Evolutionary conservation across 2,329 filamentous ascomycete species (phyloP).

Genomic region (Claviceps purpurea): DNA sequence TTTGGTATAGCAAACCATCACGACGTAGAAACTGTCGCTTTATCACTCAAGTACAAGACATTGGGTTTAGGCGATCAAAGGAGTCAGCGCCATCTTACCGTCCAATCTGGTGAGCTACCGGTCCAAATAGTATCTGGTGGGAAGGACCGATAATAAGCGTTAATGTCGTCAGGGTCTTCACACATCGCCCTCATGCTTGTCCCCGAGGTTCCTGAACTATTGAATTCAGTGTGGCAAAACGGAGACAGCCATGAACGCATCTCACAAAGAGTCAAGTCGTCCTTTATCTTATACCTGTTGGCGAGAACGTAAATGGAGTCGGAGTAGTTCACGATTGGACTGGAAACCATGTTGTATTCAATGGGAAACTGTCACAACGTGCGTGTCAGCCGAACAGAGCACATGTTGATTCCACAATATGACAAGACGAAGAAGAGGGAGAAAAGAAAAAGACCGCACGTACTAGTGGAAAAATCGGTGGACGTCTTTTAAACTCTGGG

Average conservation of each 20-base stretch:
- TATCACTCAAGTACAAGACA: too few species aligned
- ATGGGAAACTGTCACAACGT: slow-evolving; percentile 32
- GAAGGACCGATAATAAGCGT: slow-evolving; percentile 40
- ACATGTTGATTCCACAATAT: neutral
- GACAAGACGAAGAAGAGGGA: neutral
- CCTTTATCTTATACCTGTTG: slow-evolving; percentile 24
- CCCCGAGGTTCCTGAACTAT: slow-evolving; percentile 42
- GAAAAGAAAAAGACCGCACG: too few species aligned
- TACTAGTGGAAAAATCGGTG: slow-evolving; percentile 29
- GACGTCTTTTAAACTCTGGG: slow-evolving; percentile 30
- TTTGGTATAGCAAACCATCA: neutral
- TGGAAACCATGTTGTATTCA: slow-evolving; percentile 53
- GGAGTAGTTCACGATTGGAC: slow-evolving; percentile 27
- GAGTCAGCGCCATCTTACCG: slow-evolving; percentile 11
- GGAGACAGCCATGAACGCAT: slow-evolving; percentile 50
- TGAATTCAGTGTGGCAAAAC: slow-evolving; percentile 51
- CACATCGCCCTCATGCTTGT: slow-evolving; percentile 49
- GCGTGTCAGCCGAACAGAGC: neutral
- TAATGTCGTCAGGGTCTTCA: slow-evolving; percentile 36
- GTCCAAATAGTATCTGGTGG: slow-evolving; percentile 17
- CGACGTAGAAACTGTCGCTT: neutral
- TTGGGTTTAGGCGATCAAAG: too few species aligned
- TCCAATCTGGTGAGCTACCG: slow-evolving; percentile 34
- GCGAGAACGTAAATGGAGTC: slow-evolving; percentile 55
- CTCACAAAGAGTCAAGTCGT: slow-evolving; percentile 52